Evolutionary conservation across 768 basidiomycete species (phyloP), one percentile per base, ranked within the genome.

Genomic region (Podaxis mareebaensis): DNA sequence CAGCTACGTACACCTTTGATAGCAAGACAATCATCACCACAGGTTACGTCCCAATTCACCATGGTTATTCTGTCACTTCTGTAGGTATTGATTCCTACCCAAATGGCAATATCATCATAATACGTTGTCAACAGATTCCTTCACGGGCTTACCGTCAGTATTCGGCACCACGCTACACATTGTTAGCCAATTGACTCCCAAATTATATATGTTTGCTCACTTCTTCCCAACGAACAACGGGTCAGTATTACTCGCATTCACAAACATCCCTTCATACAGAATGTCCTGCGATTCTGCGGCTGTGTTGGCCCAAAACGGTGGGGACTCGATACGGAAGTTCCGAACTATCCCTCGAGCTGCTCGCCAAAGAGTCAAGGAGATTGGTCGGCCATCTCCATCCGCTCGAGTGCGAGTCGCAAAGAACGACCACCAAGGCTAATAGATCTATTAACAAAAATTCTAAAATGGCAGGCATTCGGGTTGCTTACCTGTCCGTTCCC

Each of bases 21-120:
- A 13, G 84, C 85, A n/a, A 87, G 71, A 62, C 85, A 87, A 67
- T 87, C 85, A 68, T 87, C 86, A n/a, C 85, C 85, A 61, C 81
- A 84, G 15, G 85, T 86, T 20, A 87, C 76, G 71, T 87, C 85
- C 81, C 81, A 87, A 68, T 87, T 84, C 39, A 80, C 63, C 61
- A 87, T 66, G 0, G 78, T 71, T 36, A 87, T 70, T 5, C 73
- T 70, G 63, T 83, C 78, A 63, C 83, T 83, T 33, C 84, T 77
- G 66, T 82, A 87, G 0, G 83, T 86, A 69, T 85, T 77, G 58
- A 85, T 85, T 2, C 84, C 61, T 63, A 57, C n/a, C 5, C 28
- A 51, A 38, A n/a, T 11, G 2, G 3, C 5, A 42, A 56, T 26
- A 15, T 48, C 40, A 20, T 4, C 49, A 4, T 39, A n/a, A 7